Conservation (phyloP, 1,284 basidiomycete species). For the Microbotryum lychnidis-dioicae region DNA sequence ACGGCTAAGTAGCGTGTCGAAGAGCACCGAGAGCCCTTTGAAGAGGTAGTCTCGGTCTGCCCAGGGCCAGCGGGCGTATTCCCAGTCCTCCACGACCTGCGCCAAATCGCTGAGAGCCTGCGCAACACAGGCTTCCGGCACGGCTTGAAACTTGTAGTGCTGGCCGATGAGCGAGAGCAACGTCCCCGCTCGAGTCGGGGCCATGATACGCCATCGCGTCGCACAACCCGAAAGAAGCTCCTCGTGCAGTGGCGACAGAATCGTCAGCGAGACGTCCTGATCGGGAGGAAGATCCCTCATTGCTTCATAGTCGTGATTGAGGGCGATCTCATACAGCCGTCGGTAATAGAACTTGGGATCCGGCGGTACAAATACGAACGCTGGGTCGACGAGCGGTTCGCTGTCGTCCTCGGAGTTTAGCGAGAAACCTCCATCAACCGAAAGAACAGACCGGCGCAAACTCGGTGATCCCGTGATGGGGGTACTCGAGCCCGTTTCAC, state of each 20-base stretch:
- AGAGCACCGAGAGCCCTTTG: slow-evolving; percentile 48
- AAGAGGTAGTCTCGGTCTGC: slow-evolving; percentile 48
- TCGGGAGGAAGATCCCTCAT: slow-evolving; percentile 88
- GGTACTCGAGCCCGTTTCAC: neutral
- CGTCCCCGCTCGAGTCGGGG: slow-evolving; percentile 65
- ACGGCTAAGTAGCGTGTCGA: slow-evolving; percentile 74
- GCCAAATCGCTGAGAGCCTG: slow-evolving; percentile 71
- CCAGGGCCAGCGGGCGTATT: slow-evolving; percentile 57
- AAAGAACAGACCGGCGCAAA: slow-evolving; percentile 32
- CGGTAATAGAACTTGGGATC: slow-evolving; percentile 79
- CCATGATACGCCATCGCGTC: slow-evolving; percentile 76
- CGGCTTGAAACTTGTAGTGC: slow-evolving; percentile 56
- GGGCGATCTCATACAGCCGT: slow-evolving; percentile 71
- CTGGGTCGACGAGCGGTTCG: slow-evolving; percentile 42
- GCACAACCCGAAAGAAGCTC: slow-evolving; percentile 83
- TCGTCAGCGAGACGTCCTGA: slow-evolving; percentile 90
- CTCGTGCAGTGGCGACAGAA: slow-evolving; percentile 72
- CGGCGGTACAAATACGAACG: slow-evolving; percentile 77
- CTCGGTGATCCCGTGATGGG: neutral
- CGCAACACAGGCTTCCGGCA: slow-evolving; percentile 71
- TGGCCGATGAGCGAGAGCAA: slow-evolving; percentile 81
- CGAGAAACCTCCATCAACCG: slow-evolving; percentile 36
- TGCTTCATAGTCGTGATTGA: slow-evolving; percentile 76
- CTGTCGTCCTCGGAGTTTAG: slow-evolving; percentile 41
- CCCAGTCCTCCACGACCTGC: slow-evolving; percentile 59